Evolutionary conservation across 768 basidiomycete species (phyloP).

Genomic region (Leccinum ochraceum): DNA sequence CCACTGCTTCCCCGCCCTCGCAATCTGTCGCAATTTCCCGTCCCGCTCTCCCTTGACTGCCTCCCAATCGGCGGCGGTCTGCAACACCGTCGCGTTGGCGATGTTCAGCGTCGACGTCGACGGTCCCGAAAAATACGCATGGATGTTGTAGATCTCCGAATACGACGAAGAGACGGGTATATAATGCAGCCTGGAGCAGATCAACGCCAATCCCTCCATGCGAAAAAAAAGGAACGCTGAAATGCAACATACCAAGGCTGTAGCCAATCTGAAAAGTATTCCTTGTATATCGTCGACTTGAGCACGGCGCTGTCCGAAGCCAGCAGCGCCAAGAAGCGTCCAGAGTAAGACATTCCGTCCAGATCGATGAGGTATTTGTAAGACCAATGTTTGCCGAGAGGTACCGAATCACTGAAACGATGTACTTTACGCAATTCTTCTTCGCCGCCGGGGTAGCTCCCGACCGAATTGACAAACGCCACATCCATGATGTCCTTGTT

Average conservation of each 20-base stretch:
- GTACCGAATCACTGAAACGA: constrained; percentile 73
- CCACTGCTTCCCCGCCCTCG: constrained; percentile 92
- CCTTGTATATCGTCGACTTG: constrained; percentile 89
- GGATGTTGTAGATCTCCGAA: constrained; percentile 90
- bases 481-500: constrained; percentile 86
- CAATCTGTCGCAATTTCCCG: constrained; percentile 73
- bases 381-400: constrained; percentile 85
- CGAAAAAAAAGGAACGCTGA: background rate
- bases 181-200: constrained; percentile 76
- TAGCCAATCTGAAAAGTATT: constrained; percentile 90
- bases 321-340: constrained; percentile 81
- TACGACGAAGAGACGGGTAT: constrained; percentile 90
- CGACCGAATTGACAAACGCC: constrained; percentile 80
- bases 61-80: constrained; percentile 34
- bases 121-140: constrained; percentile 90
- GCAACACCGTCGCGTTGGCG: constrained; percentile 49
- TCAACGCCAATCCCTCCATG: background rate
- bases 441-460: constrained; percentile 77
- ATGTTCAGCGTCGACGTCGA: constrained; percentile 56
- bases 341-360: constrained; percentile 95
- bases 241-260: constrained; percentile 70
- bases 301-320: constrained; percentile 88
- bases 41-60: constrained; percentile 58
- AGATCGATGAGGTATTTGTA: constrained; percentile 93
- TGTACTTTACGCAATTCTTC: constrained; percentile 61